phyloP scores from a whole-genome alignment of 495 filamentous ascomycete species.

The Penicillium samsonianum region DNA sequence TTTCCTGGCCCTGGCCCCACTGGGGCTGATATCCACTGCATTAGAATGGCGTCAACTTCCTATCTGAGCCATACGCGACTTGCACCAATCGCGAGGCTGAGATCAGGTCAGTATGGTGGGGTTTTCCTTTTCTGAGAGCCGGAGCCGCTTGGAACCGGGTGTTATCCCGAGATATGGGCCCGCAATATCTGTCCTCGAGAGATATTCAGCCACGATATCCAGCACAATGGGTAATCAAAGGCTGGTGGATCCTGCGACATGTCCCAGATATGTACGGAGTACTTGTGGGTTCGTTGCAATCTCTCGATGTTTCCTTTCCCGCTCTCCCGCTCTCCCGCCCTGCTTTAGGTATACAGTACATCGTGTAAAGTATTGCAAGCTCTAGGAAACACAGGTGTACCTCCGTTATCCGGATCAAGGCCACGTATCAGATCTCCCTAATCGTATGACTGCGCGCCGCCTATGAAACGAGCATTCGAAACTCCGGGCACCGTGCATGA shows the following conservation, averaged over 20 bases:
- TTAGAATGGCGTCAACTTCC: not conserved
- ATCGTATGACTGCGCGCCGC: not conserved
- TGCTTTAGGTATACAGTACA: not conserved
- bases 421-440: not conserved
- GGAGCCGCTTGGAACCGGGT: conserved; percentile 3
- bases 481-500: not conserved
- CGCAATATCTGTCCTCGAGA: not conserved
- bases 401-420: not conserved
- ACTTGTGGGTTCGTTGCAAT: not conserved
- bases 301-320: not conserved
- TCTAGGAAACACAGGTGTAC: not conserved
- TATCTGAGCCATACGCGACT: not conserved
- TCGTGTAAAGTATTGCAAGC: not conserved
- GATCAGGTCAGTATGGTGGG: not conserved
- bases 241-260: not conserved
- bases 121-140: not conserved
- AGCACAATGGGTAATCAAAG: not conserved
- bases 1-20: conserved; percentile 5
- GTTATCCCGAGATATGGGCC: not conserved
- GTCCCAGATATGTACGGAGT: not conserved
- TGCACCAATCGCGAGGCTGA: not conserved
- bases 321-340: conserved; percentile 2
- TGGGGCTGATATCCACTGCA: conserved; percentile 3
- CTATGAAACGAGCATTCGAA: not conserved
- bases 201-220: not conserved